A percentile compares a stretch with the other conserved stretches of the same genome.
These are phyloP conservation scores for Fomitopsis serialis DNA, from an alignment of 768 basidiomycete species.

Conservation along the genomic window DNA sequence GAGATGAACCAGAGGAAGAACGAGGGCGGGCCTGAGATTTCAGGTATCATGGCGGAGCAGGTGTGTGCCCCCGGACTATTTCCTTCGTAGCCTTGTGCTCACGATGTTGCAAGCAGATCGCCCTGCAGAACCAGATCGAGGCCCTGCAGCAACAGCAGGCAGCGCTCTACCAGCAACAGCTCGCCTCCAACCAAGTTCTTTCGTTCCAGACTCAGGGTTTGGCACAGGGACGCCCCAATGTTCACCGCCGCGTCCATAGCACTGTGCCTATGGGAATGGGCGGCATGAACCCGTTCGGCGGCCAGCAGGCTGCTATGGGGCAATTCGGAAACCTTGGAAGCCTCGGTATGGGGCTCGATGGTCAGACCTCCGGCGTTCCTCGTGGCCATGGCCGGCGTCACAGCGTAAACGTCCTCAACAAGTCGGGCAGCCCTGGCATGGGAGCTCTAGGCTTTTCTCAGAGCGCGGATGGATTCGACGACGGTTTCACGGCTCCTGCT, in stretches of 20 bases:
- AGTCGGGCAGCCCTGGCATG: constrained; percentile 39
- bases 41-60: constrained; percentile 94
- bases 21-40: constrained; percentile 67
- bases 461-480: constrained; percentile 69
- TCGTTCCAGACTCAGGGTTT: constrained; percentile 76
- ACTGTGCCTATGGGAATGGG: constrained; percentile 59
- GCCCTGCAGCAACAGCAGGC: constrained; percentile 88
- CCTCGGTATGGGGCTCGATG: constrained; percentile 51
- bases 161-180: constrained; percentile 83
- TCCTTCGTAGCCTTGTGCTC: not conserved
- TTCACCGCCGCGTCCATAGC: constrained; percentile 84
- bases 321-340: constrained; percentile 56
- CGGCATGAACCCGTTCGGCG: constrained; percentile 36
- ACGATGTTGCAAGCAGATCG: constrained; percentile 47
- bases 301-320: constrained; percentile 54
- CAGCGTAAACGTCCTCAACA: constrained; percentile 89
- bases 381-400: constrained; percentile 86
- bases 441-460: constrained; percentile 46
- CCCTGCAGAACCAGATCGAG: constrained; percentile 87
- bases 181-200: constrained; percentile 82
- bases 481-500: constrained; percentile 64
- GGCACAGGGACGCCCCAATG: constrained; percentile 48
- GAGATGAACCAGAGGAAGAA: constrained; percentile 43
- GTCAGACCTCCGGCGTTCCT: constrained; percentile 59
- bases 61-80: constrained; percentile 34